Percentiles rank a stretch among this genome's conserved stretches.
Conservation (phyloP, 495 filamentous ascomycete genomes). For the Neurospora sp. region DNA sequence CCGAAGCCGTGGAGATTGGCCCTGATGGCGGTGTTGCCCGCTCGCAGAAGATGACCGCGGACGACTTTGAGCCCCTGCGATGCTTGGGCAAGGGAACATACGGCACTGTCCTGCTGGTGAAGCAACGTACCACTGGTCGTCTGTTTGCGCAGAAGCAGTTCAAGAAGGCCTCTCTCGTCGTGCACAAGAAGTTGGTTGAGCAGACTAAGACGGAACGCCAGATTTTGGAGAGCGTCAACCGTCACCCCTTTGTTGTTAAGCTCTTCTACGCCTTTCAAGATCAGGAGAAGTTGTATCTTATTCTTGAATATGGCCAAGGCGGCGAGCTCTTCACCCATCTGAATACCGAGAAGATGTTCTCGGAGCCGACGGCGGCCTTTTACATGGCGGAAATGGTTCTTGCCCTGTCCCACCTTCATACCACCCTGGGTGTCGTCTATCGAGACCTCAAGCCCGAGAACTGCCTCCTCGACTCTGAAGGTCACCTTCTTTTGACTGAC, state of each 20-base stretch:
- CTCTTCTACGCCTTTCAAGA: conserved; percentile 98
- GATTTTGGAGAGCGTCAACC: conserved; percentile 88
- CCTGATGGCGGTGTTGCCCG: conserved; percentile 30
- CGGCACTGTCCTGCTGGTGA: conserved; percentile 86
- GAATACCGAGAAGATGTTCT: conserved; percentile 82
- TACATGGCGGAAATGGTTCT: conserved; percentile 98
- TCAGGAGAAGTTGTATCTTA: conserved; percentile 93
- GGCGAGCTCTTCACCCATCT: conserved; percentile 91
- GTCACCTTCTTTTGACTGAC: conserved; percentile 90
- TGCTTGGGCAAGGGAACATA: conserved; percentile 95
- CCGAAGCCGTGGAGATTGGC: conserved; percentile 40
- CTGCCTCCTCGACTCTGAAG: conserved; percentile 82
- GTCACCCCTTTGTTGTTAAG: conserved; percentile 95
- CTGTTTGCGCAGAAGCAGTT: conserved; percentile 98
- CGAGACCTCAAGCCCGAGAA: conserved; percentile 97
- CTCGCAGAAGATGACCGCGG: conserved; percentile 75
- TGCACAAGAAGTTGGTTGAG: conserved; percentile 87
- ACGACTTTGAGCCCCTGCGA: conserved; percentile 86
- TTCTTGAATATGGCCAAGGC: conserved; percentile 96
- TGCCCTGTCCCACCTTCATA: conserved; percentile 85
- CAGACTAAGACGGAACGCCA: conserved; percentile 94
- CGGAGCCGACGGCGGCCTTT: conserved; percentile 78
- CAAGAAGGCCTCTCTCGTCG: conserved; percentile 84
- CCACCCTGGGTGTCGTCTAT: conserved; percentile 86
- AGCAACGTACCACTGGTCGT: conserved; percentile 73